Evolutionary conservation across 257 asterid genomes (phyloP).

Genomic region (Vinca minor): DNA sequence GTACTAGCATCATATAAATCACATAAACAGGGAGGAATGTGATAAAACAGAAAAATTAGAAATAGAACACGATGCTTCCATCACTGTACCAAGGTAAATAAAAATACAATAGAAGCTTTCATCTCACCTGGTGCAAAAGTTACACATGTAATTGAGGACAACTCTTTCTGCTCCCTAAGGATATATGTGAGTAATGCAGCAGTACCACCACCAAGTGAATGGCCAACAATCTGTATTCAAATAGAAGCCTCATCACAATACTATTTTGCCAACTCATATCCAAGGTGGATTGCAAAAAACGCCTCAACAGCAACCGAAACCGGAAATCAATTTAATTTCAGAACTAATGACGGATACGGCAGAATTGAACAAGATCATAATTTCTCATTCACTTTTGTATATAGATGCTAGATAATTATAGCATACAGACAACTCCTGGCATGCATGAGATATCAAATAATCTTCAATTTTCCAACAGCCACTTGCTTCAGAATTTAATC

Average conservation of each 20-base stretch:
- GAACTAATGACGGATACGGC: neutral
- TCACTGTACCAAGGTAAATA: no score
- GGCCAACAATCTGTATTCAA: constrained; percentile 64
- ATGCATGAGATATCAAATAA: neutral
- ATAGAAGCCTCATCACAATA: constrained; percentile 4
- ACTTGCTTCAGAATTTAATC: neutral
- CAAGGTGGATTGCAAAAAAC: neutral
- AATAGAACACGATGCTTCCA: no score
- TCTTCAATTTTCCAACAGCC: neutral
- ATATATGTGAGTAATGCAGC: constrained; percentile 81
- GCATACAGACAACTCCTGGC: neutral
- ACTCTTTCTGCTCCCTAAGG: constrained; percentile 70
- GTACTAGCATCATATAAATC: neutral
- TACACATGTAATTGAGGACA: constrained; percentile 54
- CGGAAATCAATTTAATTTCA: neutral
- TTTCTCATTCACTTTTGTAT: no score
- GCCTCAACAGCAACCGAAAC: neutral
- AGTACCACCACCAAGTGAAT: constrained; percentile 91
- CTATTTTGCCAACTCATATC: constrained; percentile 7
- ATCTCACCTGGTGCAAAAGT: constrained; percentile 80
- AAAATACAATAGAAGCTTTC: neutral
- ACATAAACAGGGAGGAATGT: neutral
- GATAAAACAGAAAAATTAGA: no score
- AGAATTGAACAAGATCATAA: neutral
- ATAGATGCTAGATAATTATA: neutral